These are phyloP conservation scores for Spathaspora sp. DNA, from an alignment of 1,139 yeast species.

Conservation along the genomic window DNA sequence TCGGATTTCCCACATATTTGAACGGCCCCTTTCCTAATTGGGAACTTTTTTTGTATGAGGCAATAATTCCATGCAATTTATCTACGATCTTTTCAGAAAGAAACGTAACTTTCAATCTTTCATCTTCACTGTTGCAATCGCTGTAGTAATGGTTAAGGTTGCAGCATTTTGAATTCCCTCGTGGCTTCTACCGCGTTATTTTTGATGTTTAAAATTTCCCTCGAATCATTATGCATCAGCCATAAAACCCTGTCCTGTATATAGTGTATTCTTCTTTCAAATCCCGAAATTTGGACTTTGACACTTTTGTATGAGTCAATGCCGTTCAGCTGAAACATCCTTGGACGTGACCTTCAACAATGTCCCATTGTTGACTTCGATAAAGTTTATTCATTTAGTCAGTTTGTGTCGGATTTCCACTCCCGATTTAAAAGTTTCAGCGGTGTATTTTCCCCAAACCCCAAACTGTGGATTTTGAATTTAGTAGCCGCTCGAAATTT, in stretches of 20 bases:
- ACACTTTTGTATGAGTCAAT: background rate
- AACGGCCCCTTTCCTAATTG: background rate
- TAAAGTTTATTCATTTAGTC: background rate
- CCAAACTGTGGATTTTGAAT: background rate
- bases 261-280: background rate
- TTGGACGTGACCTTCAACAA: too few relatives aligned
- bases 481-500: background rate
- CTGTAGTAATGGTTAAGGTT: too few relatives aligned
- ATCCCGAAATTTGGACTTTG: background rate
- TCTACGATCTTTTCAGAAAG: background rate
- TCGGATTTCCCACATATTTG: background rate
- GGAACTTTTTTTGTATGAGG: background rate
- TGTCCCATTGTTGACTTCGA: background rate
- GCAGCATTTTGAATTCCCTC: too few relatives aligned
- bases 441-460: background rate
- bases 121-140: too few relatives aligned
- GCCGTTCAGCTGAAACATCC: background rate
- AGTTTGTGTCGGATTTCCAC: background rate
- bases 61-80: background rate
- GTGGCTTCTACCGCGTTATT: too few relatives aligned
- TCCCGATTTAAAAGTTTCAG: background rate
- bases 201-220: too few relatives aligned
- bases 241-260: too few relatives aligned
- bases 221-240: too few relatives aligned
- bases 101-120: too few relatives aligned